A percentile compares a stretch with the other conserved stretches of the same genome.
phyloP scores from a whole-genome alignment of 2,329 filamentous ascomycete genomes.

The Botrytis fragariae region DNA sequence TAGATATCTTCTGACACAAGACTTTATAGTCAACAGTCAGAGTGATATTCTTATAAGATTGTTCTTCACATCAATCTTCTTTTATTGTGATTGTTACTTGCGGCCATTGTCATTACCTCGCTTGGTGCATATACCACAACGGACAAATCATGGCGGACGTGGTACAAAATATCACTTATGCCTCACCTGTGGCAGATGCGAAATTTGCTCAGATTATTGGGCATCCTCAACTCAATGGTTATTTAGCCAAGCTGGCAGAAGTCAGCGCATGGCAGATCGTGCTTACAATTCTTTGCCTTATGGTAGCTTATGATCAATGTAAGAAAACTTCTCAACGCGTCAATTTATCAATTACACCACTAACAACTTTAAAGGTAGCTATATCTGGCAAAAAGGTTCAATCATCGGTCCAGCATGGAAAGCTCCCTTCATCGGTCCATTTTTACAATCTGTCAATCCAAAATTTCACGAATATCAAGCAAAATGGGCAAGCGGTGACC shows the following conservation, averaged over 20 bases:
- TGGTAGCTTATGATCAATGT: slow-evolving; percentile 89
- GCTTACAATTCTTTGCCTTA: slow-evolving; percentile 66
- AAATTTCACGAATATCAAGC: slow-evolving; percentile 87
- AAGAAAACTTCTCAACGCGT: slow-evolving; percentile 41
- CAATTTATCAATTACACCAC: background rate
- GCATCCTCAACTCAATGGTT: slow-evolving; percentile 31
- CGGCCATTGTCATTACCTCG: background rate
- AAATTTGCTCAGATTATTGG: slow-evolving; percentile 32
- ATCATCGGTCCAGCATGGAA: slow-evolving; percentile 76
- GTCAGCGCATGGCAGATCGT: slow-evolving; percentile 62
- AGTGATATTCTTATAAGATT: background rate
- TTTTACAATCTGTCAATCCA: slow-evolving; percentile 86
- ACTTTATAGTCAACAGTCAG: background rate
- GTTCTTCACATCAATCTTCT: background rate
- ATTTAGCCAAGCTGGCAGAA: slow-evolving; percentile 28
- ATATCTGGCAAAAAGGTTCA: slow-evolving; percentile 70
- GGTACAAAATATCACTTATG: slow-evolving; percentile 35
- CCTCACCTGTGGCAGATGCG: slow-evolving; percentile 38
- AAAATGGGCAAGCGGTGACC: slow-evolving; percentile 86
- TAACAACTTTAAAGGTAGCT: slow-evolving; percentile 57
- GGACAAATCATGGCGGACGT: slow-evolving; percentile 16
- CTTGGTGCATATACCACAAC: background rate
- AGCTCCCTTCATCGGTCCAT: slow-evolving; percentile 89
- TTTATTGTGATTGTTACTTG: background rate
- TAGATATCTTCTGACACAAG: background rate